Base-by-base conservation (phyloP, 148 eudicot genomes). In the Diospyros kaki region DNA sequence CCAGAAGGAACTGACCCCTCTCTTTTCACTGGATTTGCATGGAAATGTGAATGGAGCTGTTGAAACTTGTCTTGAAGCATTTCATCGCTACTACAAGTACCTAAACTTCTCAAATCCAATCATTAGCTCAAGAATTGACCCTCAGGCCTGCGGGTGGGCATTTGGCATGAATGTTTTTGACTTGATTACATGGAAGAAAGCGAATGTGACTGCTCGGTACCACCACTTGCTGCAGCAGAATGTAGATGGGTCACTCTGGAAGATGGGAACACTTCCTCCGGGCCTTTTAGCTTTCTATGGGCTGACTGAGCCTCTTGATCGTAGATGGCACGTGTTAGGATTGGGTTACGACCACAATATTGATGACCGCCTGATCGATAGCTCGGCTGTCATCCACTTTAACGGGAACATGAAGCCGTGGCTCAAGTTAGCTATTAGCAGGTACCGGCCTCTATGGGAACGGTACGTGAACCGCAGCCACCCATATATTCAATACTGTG, bases 111-210 rank as follows among this genome's bases (percentile, higher is more conserved):
- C 96, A 69, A 87, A 83, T 77, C 88, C 96, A 0, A 74, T 79
- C 10, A 87, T 91, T 58, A 87, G 96, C 84, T 81, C 89, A 5
- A 91, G 86, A 74, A 87, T 89, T 74, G 96, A 91, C 73, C 96
- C 96, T 9, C 96, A 89, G 77, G 93, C 91, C 44, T 91, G 97
- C 68, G 93, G 93, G 18, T 91, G 97, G 97, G 97, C 97, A 28
- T 91, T 91, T 76, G 96, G 96, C 10, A 72, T 91, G 89, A 91
- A 91, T 68, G 76, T 91, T 41, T 91, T 91, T 10, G 91, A 91
- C 83, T 80, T 91, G 80, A 81, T 89, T 73, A 87, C 89, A 1
- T 91, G 96, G 96, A 86, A 86, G 75, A 86, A 87, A 72, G 87
- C 79, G 43, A 89, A 87, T 68, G 91, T 91, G 66, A 91, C 96